These are phyloP conservation scores for Aspergillus quadricinctus DNA, from an alignment of 2,329 filamentous ascomycete species.

Conservation along the genomic window DNA sequence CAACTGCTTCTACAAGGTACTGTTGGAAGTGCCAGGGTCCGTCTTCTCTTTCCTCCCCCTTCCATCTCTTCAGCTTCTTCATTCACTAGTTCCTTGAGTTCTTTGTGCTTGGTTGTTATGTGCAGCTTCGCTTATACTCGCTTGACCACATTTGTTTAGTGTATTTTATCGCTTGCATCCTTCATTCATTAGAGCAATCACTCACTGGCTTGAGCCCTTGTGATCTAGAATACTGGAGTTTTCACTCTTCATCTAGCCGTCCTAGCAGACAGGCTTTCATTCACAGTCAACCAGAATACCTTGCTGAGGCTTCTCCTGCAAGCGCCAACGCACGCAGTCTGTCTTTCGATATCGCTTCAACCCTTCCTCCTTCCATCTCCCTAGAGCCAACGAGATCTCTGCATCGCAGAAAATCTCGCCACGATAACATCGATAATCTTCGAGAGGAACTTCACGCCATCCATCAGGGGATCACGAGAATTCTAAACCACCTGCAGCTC, in stretches of 20 bases:
- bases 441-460: conserved; percentile 6
- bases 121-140: not conserved
- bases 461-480: conserved; percentile 2
- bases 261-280: not conserved
- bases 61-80: not conserved
- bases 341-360: not conserved
- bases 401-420: not conserved
- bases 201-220: conserved; percentile 4
- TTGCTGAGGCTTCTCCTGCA: not conserved
- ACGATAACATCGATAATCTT: conserved; percentile 4
- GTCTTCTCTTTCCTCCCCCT: conserved; percentile 1
- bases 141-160: conserved; percentile 3
- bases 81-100: not conserved
- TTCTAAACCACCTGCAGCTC: conserved; percentile 1
- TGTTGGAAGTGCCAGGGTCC: conserved; percentile 14
- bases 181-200: conserved; percentile 5
- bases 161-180: not conserved
- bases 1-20: conserved; percentile 6
- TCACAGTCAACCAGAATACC: not conserved
- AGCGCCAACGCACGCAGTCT: not conserved
- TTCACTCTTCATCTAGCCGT: not conserved
- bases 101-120: not conserved
- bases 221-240: conserved; percentile 12
- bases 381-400: not conserved
- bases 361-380: not conserved